Base-by-base conservation (phyloP, 1,284 basidiomycete genomes). In the Meripilus lineatus region DNA sequence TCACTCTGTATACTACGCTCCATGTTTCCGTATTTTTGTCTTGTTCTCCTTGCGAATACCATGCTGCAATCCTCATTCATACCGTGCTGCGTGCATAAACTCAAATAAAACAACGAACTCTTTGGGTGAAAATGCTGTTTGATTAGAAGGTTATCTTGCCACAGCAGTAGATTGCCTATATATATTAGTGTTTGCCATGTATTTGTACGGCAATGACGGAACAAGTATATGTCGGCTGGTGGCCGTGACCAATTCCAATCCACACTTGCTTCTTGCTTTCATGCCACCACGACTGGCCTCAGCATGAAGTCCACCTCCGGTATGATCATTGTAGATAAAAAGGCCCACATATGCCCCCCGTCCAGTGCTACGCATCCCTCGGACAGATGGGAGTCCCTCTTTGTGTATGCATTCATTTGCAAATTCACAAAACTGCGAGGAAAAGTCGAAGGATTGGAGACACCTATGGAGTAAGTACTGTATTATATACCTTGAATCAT, bases 341-440 rank as follows among this genome's bases (percentile, higher is more conserved):
- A 76, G 67, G 76, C 78, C 5, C 86, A 89, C 56, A 52, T 85
- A 51, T 88, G 84, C 59, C 86, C 85, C 13, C 81, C 83, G 15
- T 85, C 83, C 21, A 71, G 71, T 57, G 84, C 83, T 30, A 74
- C 59, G 38, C 84, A 87, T 68, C 88, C 87, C 30, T 71, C 71
- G 45, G 81, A 84, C 67, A 81, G 84, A 62, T 90, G 87, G 87
- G 87, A 90, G 68, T 78, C 82, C n/a, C 65, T 86, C 52, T 90
- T 88, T 63, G 77, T 90, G 32, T 90, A 88, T 63, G 75, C 79
- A 22, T 90, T 90, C 69, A 81, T 90, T 54, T 78, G 75, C 68
- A 86, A 79, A 63, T 90, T 87, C 68, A 87, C 85, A 18, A 71
- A 75, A 63, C 68, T 89, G 51, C 77, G 77, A 54, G 68, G 71